phyloP scores from a whole-genome alignment of 2,329 filamentous ascomycete genomes.

The Trichoderma afroharzianum region DNA sequence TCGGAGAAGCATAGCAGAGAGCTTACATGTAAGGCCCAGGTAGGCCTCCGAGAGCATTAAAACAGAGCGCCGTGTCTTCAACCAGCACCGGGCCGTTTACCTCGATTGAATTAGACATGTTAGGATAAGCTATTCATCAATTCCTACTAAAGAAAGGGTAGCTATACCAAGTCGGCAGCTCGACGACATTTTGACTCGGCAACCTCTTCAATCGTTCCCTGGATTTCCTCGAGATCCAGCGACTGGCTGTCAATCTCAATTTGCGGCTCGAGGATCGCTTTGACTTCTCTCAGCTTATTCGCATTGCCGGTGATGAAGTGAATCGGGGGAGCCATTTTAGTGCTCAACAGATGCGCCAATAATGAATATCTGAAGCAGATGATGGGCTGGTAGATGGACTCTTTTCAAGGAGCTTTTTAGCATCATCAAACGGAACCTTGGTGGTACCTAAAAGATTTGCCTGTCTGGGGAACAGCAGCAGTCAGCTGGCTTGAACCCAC shows the following conservation, averaged over 20 bases:
- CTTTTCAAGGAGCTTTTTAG: neutral
- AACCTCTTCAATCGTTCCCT: slow-evolving; percentile 89
- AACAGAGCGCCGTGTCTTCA: slow-evolving; percentile 93
- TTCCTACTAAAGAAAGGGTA: neutral
- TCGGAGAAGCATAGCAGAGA: neutral
- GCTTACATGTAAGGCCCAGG: slow-evolving; percentile 92
- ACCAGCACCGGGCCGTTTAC: slow-evolving; percentile 84
- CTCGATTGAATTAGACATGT: slow-evolving; percentile 41
- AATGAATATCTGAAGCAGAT: neutral
- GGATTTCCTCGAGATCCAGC: slow-evolving; percentile 82
- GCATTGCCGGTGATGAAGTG: slow-evolving; percentile 97
- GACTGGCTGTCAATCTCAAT: slow-evolving; percentile 71
- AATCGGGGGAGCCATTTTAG: slow-evolving; percentile 38
- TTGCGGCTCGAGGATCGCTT: slow-evolving; percentile 73
- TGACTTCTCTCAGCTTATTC: slow-evolving; percentile 88
- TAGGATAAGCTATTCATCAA: neutral
- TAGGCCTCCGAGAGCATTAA: slow-evolving; percentile 83
- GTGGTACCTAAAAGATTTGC: neutral
- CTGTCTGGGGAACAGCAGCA: neutral
- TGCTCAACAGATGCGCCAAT: neutral
- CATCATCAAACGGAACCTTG: neutral
- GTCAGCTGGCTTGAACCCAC: neutral
- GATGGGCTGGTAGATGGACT: neutral
- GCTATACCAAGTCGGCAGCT: slow-evolving; percentile 69
- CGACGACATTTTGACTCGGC: slow-evolving; percentile 80